These are phyloP conservation scores for Apiospora koreana DNA, from an alignment of 2,329 filamentous ascomycete species.

Conservation along the genomic window DNA sequence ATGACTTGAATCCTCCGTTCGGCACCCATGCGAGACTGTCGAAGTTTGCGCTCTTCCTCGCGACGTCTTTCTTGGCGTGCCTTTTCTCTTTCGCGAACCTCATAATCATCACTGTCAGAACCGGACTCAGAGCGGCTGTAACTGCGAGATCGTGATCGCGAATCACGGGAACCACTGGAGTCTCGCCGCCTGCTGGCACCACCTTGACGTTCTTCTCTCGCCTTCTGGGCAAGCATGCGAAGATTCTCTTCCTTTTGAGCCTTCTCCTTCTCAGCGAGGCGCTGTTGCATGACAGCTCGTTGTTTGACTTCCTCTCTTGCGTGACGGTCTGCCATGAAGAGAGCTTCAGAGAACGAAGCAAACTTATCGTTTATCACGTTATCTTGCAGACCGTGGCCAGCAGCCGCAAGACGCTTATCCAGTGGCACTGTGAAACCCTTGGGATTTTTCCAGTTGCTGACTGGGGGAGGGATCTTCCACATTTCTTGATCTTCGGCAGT, in stretches of 20 bases:
- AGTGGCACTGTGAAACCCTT: slow-evolving; percentile 96
- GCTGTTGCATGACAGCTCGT: slow-evolving; percentile 91
- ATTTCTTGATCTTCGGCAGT: slow-evolving; percentile 97
- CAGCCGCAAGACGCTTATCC: slow-evolving; percentile 92
- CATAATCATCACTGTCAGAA: slow-evolving; percentile 65
- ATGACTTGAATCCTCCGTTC: slow-evolving; percentile 91
- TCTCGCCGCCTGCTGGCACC: slow-evolving; percentile 48
- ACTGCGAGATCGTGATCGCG: slow-evolving; percentile 48
- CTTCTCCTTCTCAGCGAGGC: slow-evolving; percentile 95
- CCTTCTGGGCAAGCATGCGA: slow-evolving; percentile 84
- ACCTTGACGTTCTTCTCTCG: slow-evolving; percentile 75
- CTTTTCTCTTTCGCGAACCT: slow-evolving; percentile 73
- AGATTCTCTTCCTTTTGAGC: slow-evolving; percentile 90
- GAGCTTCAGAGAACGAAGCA: slow-evolving; percentile 89
- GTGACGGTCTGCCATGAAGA: slow-evolving; percentile 93
- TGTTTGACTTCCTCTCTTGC: slow-evolving; percentile 94
- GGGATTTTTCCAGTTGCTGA: slow-evolving; percentile 34
- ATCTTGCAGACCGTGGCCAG: slow-evolving; percentile 89
- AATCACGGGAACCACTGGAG: slow-evolving; percentile 42
- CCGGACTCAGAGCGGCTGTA: slow-evolving; percentile 55
- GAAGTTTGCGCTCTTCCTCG: slow-evolving; percentile 85
- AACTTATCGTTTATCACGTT: slow-evolving; percentile 98
- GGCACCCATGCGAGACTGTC: slow-evolving; percentile 93
- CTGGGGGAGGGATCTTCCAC: slow-evolving; percentile 78
- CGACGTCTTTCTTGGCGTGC: slow-evolving; percentile 75